Conservation (phyloP, 2,329 filamentous ascomycete genomes). For the Sporothrix curviconia region DNA sequence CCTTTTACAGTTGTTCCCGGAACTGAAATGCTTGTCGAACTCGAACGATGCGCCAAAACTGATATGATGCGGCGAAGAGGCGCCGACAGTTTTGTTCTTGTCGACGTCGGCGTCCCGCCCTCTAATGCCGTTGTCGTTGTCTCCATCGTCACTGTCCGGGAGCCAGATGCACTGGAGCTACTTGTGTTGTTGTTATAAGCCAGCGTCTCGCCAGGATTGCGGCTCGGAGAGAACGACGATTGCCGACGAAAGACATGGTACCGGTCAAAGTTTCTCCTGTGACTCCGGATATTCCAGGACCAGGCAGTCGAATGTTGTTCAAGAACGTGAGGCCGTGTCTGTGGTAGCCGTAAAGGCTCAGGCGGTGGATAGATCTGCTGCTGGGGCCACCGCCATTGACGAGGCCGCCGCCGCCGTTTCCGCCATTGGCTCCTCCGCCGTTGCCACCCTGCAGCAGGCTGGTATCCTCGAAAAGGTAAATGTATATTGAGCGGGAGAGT, state of each 20-base stretch:
- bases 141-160: not conserved
- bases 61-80: not conserved
- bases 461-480: slow-evolving; percentile 17
- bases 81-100: not conserved
- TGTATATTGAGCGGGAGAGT: slow-evolving; percentile 23
- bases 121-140: not conserved
- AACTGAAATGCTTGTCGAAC: not conserved
- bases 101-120: too few relatives aligned
- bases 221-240: too few relatives aligned
- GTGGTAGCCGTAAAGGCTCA: slow-evolving; percentile 1
- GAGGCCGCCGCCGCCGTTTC: not conserved
- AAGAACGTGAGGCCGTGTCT: not conserved
- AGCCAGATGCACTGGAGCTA: not conserved
- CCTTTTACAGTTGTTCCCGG: not conserved
- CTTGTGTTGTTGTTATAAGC: too few relatives aligned
- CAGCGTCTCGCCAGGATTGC: too few relatives aligned
- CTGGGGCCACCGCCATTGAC: not conserved
- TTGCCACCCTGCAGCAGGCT: not conserved
- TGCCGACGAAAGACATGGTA: too few relatives aligned
- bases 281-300: not conserved
- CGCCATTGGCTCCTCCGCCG: not conserved
- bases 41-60: not conserved
- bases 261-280: too few relatives aligned
- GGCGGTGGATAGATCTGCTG: not conserved
- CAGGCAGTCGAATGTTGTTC: not conserved